phyloP scores from a whole-genome alignment of 2,329 filamentous ascomycete species.

The Aspergillus sp. region DNA sequence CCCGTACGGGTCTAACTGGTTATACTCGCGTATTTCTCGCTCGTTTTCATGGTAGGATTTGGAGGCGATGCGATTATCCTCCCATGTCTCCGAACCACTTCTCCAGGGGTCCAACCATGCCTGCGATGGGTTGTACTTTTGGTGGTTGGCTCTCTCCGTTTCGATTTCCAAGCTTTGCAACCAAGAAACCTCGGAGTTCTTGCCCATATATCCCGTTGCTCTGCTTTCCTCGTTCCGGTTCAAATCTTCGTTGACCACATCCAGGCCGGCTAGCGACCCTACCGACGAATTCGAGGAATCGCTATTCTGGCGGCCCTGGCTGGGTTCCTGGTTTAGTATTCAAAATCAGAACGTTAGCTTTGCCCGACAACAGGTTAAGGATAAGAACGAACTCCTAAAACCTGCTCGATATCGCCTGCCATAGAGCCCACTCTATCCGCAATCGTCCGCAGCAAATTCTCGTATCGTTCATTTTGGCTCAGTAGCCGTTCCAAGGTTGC shows the following conservation, averaged over 20 bases:
- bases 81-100: too few species aligned
- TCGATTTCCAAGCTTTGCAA: slow-evolving; percentile 19
- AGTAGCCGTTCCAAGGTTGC: too few species aligned
- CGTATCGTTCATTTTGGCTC: too few species aligned
- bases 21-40: slow-evolving; percentile 14
- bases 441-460: too few species aligned
- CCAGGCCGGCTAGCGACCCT: background rate
- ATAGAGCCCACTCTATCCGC: background rate
- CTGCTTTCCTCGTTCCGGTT: slow-evolving; percentile 10
- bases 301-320: too few species aligned
- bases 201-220: slow-evolving; percentile 24
- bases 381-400: background rate
- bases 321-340: too few species aligned
- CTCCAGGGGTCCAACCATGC: too few species aligned
- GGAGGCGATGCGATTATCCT: too few species aligned
- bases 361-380: too few species aligned
- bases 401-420: background rate
- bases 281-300: background rate
- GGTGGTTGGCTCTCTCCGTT: slow-evolving; percentile 4
- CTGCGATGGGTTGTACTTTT: too few species aligned
- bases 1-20: slow-evolving; percentile 3
- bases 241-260: slow-evolving; percentile 3
- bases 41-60: too few species aligned
- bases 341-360: too few species aligned
- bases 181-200: slow-evolving; percentile 28